Evolutionary conservation across 2,329 filamentous ascomycete genomes (phyloP).

Genomic region (Ilyonectria robusta): DNA sequence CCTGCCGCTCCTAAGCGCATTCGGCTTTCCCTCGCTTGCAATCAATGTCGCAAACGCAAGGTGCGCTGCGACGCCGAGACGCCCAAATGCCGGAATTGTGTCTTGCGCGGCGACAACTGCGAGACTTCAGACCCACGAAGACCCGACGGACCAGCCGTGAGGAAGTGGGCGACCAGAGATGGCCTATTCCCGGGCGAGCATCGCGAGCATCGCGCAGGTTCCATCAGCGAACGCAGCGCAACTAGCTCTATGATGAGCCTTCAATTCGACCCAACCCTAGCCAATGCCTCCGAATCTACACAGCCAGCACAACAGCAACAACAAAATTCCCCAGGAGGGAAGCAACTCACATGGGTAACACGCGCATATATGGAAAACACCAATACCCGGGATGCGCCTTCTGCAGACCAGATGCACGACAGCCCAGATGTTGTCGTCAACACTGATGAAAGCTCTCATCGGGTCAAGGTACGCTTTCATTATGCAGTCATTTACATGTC

Average conservation of each 20-base stretch:
- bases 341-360: slow-evolving; percentile 39
- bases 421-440: slow-evolving; percentile 41
- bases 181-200: slow-evolving; percentile 7
- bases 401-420: slow-evolving; percentile 33
- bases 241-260: slow-evolving; percentile 35
- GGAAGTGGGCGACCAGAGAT: slow-evolving; percentile 40
- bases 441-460: slow-evolving; percentile 41
- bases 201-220: slow-evolving; percentile 28
- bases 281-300: slow-evolving; percentile 9
- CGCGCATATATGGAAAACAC: slow-evolving; percentile 38
- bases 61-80: slow-evolving; percentile 43
- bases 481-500: not conserved
- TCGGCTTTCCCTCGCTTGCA: slow-evolving; percentile 40
- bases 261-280: slow-evolving; percentile 25
- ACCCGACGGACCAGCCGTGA: slow-evolving; percentile 39
- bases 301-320: slow-evolving; percentile 1
- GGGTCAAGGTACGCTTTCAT: slow-evolving; percentile 35
- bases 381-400: slow-evolving; percentile 29
- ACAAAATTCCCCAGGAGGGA: slow-evolving; percentile 27
- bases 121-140: slow-evolving; percentile 40
- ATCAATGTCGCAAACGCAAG: slow-evolving; percentile 41
- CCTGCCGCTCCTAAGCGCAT: slow-evolving; percentile 18
- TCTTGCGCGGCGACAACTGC: slow-evolving; percentile 38
- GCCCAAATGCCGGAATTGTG: slow-evolving; percentile 43
- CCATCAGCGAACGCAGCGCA: slow-evolving; percentile 39